Evolutionary conservation across 2,329 filamentous ascomycete genomes (phyloP).

Genomic region (Botryotinia narcissicola): DNA sequence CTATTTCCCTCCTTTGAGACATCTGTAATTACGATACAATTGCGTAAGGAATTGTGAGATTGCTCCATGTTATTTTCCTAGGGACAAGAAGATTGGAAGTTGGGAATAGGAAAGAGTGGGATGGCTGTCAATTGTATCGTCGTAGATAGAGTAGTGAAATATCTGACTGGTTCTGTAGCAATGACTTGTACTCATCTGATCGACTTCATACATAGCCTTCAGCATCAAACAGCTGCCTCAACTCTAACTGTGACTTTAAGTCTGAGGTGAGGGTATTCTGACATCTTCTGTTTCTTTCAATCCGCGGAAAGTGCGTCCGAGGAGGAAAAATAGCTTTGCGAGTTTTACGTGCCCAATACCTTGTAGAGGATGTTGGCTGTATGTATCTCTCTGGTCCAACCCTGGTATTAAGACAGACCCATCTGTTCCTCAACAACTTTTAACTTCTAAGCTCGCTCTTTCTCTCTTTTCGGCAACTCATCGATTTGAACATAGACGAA

Average conservation of each 20-base stretch:
- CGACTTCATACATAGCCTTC: background rate
- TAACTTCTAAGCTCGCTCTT: background rate
- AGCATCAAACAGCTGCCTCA: background rate
- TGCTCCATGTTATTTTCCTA: rapidly evolving
- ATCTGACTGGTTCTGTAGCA: background rate
- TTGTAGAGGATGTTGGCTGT: background rate
- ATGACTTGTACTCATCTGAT: background rate
- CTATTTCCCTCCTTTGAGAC: rapidly evolving
- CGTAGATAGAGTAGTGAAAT: background rate
- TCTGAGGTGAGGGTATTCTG: background rate
- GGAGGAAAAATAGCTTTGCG: background rate
- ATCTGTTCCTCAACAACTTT: background rate
- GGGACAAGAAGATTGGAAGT: background rate
- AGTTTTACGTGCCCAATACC: background rate
- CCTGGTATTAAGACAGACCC: rapidly evolving
- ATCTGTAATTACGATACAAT: rapidly evolving
- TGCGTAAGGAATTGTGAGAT: background rate
- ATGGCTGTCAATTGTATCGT: rapidly evolving
- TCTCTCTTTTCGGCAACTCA: background rate
- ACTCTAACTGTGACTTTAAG: background rate
- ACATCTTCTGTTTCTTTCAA: background rate
- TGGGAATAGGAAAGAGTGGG: background rate
- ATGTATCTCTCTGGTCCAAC: background rate
- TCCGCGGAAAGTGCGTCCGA: too few relatives aligned
- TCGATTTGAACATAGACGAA: background rate